Evolutionary conservation across 2,329 filamentous ascomycete genomes (phyloP).

Genomic region (Orbilia blumenaviensis): DNA sequence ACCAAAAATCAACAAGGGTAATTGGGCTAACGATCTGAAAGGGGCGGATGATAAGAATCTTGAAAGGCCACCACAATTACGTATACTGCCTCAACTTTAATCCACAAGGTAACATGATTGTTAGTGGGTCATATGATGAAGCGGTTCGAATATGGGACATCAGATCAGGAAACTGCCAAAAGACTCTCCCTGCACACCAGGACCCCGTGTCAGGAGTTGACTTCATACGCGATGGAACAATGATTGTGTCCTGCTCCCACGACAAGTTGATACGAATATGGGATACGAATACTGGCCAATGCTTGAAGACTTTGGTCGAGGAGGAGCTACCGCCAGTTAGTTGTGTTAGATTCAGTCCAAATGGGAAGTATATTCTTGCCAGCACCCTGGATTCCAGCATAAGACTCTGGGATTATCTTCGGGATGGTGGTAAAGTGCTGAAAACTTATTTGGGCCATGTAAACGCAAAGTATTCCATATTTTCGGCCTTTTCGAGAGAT

Average conservation of each 20-base stretch:
- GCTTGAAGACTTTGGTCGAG: slow-evolving; percentile 90
- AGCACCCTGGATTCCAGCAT: slow-evolving; percentile 91
- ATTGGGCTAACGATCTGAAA: slow-evolving; percentile 8
- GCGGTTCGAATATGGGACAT: slow-evolving; percentile 98
- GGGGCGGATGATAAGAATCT: slow-evolving; percentile 58
- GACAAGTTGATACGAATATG: slow-evolving; percentile 93
- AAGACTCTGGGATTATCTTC: slow-evolving; percentile 92
- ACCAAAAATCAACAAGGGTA: neutral
- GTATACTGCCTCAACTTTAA: slow-evolving; percentile 93
- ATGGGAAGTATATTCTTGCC: slow-evolving; percentile 90
- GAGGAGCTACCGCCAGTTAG: slow-evolving; percentile 93
- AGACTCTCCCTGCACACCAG: slow-evolving; percentile 89
- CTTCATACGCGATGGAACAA: slow-evolving; percentile 88
- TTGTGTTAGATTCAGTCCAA: slow-evolving; percentile 89
- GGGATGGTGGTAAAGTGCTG: slow-evolving; percentile 76
- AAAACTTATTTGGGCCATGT: slow-evolving; percentile 96
- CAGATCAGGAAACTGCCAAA: slow-evolving; percentile 84
- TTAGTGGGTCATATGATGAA: slow-evolving; percentile 94
- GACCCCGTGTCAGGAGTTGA: slow-evolving; percentile 94
- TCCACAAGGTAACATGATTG: slow-evolving; percentile 97
- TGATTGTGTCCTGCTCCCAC: slow-evolving; percentile 89
- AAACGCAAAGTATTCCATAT: slow-evolving; percentile 82
- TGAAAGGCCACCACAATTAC: slow-evolving; percentile 94
- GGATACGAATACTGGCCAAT: slow-evolving; percentile 95
- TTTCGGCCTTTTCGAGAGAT: slow-evolving; percentile 74